Evolutionary conservation across 306 rosid genomes (phyloP).

Genomic region (Cucurbita maxima): DNA sequence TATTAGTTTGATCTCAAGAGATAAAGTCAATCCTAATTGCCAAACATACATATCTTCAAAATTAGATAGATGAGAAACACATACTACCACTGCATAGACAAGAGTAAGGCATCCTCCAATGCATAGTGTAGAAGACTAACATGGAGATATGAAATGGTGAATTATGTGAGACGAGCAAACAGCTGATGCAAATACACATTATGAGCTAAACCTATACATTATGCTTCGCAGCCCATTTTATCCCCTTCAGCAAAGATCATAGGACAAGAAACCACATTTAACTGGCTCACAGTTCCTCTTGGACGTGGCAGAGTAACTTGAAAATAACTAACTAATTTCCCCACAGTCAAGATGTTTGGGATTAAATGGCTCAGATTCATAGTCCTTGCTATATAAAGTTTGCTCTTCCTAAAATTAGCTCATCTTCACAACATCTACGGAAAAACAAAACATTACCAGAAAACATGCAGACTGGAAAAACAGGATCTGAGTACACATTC

Average conservation of each 20-base stretch:
- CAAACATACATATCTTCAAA: constrained; percentile 7
- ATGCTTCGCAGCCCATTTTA: not conserved
- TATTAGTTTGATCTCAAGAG: constrained; percentile 24
- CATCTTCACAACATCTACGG: not conserved
- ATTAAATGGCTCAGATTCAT: not conserved
- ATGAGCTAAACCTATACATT: not conserved
- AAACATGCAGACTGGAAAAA: not conserved
- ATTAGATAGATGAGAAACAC: not conserved
- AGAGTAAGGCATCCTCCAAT: not conserved
- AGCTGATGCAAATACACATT: not conserved
- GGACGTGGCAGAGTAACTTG: not conserved
- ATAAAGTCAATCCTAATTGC: not conserved
- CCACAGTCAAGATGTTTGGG: not conserved
- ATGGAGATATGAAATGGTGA: not conserved
- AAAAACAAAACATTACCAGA: not conserved
- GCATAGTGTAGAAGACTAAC: not conserved
- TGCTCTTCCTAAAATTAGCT: not conserved
- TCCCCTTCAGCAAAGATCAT: not conserved
- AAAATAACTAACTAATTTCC: not conserved
- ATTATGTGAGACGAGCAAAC: not conserved
- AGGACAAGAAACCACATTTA: not conserved
- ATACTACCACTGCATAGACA: not conserved
- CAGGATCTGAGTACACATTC: not conserved
- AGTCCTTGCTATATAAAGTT: not conserved
- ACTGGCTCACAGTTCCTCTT: not conserved